Conservation (phyloP, 1,284 basidiomycete species). For the Apiotrichum siamense region DNA sequence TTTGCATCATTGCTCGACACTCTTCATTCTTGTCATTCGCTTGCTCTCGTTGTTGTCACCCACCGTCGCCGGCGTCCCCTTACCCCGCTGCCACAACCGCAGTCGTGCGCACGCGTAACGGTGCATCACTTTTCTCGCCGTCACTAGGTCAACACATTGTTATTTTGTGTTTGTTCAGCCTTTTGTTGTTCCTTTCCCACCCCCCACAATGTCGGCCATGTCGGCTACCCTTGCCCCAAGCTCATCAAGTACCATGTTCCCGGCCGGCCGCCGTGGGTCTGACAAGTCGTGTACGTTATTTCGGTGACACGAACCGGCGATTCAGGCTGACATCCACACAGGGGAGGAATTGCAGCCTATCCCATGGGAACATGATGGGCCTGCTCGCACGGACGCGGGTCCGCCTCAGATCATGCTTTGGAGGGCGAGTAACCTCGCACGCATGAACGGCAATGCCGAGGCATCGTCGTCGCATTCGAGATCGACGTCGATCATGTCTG, state of each 20-base stretch:
- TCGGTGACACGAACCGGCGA: too few species aligned
- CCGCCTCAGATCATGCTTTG: neutral
- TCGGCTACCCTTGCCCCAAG: neutral
- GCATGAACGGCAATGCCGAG: neutral
- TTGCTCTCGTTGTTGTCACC: too few species aligned
- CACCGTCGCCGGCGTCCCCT: too few species aligned
- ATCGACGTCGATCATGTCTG: slow-evolving; percentile 6
- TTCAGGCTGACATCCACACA: neutral
- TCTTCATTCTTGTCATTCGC: too few species aligned
- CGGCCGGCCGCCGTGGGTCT: neutral
- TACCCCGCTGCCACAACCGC: too few species aligned
- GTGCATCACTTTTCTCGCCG: too few species aligned
- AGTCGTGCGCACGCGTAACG: too few species aligned
- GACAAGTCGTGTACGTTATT: neutral
- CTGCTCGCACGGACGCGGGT: neutral
- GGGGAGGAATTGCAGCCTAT: neutral
- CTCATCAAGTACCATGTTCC: neutral
- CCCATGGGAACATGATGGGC: neutral
- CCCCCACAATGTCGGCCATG: neutral
- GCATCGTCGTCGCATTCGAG: neutral
- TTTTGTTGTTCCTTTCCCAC: too few species aligned
- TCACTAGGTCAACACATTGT: too few species aligned
- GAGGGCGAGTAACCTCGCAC: neutral
- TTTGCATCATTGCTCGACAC: too few species aligned
- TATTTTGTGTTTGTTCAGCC: too few species aligned